These are phyloP conservation scores for Mycosphaerella arachidis DNA, from an alignment of 2,329 filamentous ascomycete genomes.

Conservation along the genomic window DNA sequence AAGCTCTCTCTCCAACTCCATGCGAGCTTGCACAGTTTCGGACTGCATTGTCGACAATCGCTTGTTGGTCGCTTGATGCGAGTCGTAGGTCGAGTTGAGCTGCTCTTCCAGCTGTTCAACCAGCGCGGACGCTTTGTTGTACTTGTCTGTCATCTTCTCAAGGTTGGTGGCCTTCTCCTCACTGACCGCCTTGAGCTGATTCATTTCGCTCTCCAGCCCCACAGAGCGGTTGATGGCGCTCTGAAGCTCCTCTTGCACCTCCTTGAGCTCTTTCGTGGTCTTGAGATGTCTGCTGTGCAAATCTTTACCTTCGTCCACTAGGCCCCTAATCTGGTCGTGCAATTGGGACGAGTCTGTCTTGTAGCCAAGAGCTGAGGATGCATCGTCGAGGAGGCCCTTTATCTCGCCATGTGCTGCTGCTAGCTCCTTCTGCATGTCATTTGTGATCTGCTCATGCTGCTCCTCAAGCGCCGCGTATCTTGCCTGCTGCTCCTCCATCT, in stretches of 20 bases:
- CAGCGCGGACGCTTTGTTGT: constrained; percentile 85
- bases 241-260: constrained; percentile 41
- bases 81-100: constrained; percentile 89
- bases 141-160: constrained; percentile 56
- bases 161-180: constrained; percentile 56
- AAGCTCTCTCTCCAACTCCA: constrained; percentile 55
- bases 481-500: constrained; percentile 48
- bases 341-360: constrained; percentile 47
- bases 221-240: constrained; percentile 36
- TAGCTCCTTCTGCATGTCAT: constrained; percentile 56
- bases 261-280: constrained; percentile 41
- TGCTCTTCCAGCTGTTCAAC: constrained; percentile 97
- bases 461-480: constrained; percentile 35
- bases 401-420: constrained; percentile 56
- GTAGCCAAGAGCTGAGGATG: constrained; percentile 59
- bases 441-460: constrained; percentile 30
- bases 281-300: constrained; percentile 40
- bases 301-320: constrained; percentile 45
- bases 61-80: constrained; percentile 80
- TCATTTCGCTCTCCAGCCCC: constrained; percentile 41
- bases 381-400: constrained; percentile 58
- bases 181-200: constrained; percentile 46
- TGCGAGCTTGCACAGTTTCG: constrained; percentile 42
- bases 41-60: constrained; percentile 66
- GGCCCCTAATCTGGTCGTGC: constrained; percentile 39